phyloP scores from a whole-genome alignment of 1,284 basidiomycete genomes.

The Fomitopsis betulina region DNA sequence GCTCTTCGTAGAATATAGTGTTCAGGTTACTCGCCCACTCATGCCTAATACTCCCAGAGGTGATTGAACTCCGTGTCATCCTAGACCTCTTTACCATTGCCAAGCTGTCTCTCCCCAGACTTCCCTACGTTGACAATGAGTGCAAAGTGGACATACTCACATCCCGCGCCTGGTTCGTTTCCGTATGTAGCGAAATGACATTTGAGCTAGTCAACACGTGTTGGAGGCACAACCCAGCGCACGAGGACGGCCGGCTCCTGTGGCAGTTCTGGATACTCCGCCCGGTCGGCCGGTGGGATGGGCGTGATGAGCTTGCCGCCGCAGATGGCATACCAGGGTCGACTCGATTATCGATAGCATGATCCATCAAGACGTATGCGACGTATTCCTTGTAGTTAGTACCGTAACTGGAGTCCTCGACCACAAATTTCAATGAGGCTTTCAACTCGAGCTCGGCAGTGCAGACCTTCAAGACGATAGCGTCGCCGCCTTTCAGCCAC shows the following conservation, averaged over 20 bases:
- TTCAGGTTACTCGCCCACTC: no score
- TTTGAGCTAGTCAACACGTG: not conserved
- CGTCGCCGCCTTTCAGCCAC: conserved; percentile 23
- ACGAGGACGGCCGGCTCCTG: not conserved
- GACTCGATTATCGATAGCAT: not conserved
- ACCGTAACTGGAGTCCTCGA: not conserved
- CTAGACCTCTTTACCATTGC: no score
- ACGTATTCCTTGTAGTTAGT: not conserved
- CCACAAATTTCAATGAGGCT: not conserved
- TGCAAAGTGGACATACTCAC: not conserved
- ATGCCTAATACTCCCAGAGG: no score
- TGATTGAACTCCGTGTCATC: not conserved
- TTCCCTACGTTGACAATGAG: not conserved
- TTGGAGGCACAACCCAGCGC: not conserved
- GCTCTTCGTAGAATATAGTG: no score
- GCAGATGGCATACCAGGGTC: not conserved
- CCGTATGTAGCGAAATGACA: not conserved
- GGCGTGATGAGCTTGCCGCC: not conserved
- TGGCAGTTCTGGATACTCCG: not conserved
- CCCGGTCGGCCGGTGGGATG: not conserved
- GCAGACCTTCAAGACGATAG: conserved; percentile 2
- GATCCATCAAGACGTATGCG: not conserved
- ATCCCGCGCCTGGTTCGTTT: not conserved
- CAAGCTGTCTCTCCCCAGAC: no score
- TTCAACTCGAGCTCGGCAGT: conserved; percentile 7